These are phyloP conservation scores for Saturnispora sekii DNA, from an alignment of 805 yeast genomes.

Conservation along the genomic window DNA sequence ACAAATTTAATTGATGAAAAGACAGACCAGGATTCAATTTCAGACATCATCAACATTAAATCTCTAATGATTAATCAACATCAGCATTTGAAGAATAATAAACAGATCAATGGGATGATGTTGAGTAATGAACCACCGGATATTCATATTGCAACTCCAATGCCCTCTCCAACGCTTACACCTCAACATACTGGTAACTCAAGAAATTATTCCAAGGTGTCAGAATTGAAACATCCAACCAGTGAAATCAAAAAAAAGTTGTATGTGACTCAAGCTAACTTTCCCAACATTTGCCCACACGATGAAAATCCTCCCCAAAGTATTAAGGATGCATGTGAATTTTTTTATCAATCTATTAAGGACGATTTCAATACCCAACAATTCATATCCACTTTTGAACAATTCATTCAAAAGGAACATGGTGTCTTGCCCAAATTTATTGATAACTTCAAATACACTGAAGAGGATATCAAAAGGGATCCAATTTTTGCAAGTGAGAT, in stretches of 20 bases:
- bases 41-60: constrained; percentile 19
- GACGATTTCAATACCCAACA: constrained; percentile 63
- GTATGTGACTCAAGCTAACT: constrained; percentile 26
- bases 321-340: constrained; percentile 66
- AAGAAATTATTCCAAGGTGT: constrained; percentile 18
- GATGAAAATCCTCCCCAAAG: constrained; percentile 51
- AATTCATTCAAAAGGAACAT: constrained; percentile 58
- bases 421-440: constrained; percentile 22
- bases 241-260: constrained; percentile 26
- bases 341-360: constrained; percentile 51
- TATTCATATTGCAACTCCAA: constrained; percentile 76
- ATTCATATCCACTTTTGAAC: constrained; percentile 60
- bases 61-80: constrained; percentile 26
- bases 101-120: constrained; percentile 2
- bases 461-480: constrained; percentile 23
- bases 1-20: constrained; percentile 21
- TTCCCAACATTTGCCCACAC: constrained; percentile 26
- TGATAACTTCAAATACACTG: constrained; percentile 16
- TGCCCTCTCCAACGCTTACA: constrained; percentile 68
- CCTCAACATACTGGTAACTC: constrained; percentile 32
- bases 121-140: constrained; percentile 23
- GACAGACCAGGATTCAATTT: constrained; percentile 10
- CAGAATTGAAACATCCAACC: constrained; percentile 24
- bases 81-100: constrained; percentile 19
- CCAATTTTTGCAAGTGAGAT: constrained; percentile 32